These are phyloP conservation scores for Scedosporium dehoogii DNA, from an alignment of 2,329 filamentous ascomycete genomes.

Conservation along the genomic window DNA sequence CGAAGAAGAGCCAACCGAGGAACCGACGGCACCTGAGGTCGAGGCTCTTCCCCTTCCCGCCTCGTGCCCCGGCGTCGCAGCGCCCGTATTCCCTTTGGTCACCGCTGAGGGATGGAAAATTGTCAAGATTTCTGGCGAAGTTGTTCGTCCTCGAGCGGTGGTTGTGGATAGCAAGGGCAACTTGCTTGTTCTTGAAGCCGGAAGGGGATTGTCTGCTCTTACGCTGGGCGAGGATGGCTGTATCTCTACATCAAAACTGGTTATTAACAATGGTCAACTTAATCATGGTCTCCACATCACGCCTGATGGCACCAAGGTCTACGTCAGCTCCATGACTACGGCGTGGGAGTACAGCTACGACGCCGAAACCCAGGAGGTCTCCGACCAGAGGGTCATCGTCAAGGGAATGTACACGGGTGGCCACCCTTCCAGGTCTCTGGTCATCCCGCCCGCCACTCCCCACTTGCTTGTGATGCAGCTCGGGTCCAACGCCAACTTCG, in stretches of 20 bases:
- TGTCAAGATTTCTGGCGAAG: slow-evolving; percentile 27
- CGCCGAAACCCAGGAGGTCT: slow-evolving; percentile 32
- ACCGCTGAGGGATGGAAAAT: slow-evolving; percentile 25
- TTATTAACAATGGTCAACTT: slow-evolving; percentile 24
- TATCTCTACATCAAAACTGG: slow-evolving; percentile 25
- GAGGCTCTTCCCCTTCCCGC: slow-evolving; percentile 20
- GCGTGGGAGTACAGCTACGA: slow-evolving; percentile 51
- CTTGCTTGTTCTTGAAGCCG: slow-evolving; percentile 26
- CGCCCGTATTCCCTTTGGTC: slow-evolving; percentile 18
- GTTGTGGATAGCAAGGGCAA: slow-evolving; percentile 25
- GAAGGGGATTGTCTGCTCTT: slow-evolving; percentile 27
- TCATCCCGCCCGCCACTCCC: slow-evolving; percentile 24
- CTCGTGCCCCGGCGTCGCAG: slow-evolving; percentile 23
- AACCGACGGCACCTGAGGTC: not conserved
- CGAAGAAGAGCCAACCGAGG: not conserved
- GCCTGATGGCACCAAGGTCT: slow-evolving; percentile 27
- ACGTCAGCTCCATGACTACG: slow-evolving; percentile 26
- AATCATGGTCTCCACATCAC: slow-evolving; percentile 30
- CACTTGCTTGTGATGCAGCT: slow-evolving; percentile 27
- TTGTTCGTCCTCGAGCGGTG: slow-evolving; percentile 25
- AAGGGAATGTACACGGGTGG: slow-evolving; percentile 27
- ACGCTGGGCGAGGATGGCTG: slow-evolving; percentile 29
- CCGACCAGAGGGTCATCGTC: slow-evolving; percentile 29
- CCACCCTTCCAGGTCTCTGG: slow-evolving; percentile 27
- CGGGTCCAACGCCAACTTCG: slow-evolving; percentile 28